These are phyloP conservation scores for Setaria italica DNA, from an alignment of 202 grass and related monocot species.

Conservation along the genomic window DNA sequence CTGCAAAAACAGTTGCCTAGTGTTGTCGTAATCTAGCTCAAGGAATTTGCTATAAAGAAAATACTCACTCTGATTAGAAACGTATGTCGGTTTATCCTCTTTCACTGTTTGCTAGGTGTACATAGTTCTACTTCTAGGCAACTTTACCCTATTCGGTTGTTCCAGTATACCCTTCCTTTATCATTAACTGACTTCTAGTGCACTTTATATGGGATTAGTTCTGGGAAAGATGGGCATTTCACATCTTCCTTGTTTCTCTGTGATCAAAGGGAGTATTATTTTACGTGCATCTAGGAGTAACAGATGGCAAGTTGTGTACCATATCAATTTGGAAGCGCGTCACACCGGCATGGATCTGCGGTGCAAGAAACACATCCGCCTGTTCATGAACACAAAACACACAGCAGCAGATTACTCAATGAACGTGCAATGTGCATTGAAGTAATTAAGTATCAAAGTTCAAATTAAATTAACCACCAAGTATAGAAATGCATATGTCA, in stretches of 20 bases:
- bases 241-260: not conserved
- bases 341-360: slow-evolving; percentile 75
- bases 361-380: slow-evolving; percentile 70
- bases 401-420: slow-evolving; percentile 21
- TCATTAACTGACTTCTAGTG: too few relatives aligned
- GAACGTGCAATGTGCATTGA: not conserved
- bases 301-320: slow-evolving; percentile 44
- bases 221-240: not conserved
- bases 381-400: slow-evolving; percentile 45
- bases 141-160: too few relatives aligned
- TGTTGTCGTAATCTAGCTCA: not conserved
- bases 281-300: not conserved
- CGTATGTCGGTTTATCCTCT: too few relatives aligned
- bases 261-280: not conserved
- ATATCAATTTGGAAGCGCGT: slow-evolving; percentile 75
- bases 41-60: not conserved
- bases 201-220: too few relatives aligned
- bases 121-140: too few relatives aligned
- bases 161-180: too few relatives aligned
- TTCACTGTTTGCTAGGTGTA: too few relatives aligned
- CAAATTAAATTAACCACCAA: slow-evolving; percentile 13
- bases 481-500: not conserved
- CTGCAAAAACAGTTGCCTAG: slow-evolving; percentile 39
- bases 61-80: too few relatives aligned
- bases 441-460: not conserved